Percentiles rank a stretch among this genome's conserved stretches.
Evolutionary conservation across 257 asterid species (phyloP).

Genomic region (Parsonsia alboflavescens): DNA sequence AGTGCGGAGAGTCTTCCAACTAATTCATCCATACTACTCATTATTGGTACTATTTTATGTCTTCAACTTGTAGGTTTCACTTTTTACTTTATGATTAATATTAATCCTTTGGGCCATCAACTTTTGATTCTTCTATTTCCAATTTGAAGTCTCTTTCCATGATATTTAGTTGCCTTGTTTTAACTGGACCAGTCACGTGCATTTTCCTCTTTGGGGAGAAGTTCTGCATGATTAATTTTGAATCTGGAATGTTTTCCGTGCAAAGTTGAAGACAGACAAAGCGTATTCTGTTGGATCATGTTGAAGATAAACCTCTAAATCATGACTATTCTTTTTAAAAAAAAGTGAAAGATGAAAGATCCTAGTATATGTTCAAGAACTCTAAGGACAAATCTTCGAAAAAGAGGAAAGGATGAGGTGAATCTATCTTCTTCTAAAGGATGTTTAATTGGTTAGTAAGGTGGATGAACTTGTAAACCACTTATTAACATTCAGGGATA

Average conservation of each 20-base stretch:
- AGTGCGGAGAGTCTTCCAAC: slow-evolving; percentile 27
- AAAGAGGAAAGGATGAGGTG: neutral
- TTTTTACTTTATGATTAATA: no score
- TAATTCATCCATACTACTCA: slow-evolving; percentile 16
- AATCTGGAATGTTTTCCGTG: no score
- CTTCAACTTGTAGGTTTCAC: neutral
- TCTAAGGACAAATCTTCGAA: neutral
- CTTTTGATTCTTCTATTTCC: neutral
- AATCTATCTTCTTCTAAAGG: neutral
- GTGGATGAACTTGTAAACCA: neutral
- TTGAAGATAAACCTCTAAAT: neutral
- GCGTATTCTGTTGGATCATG: neutral
- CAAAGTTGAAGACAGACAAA: neutral
- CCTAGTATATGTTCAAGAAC: neutral
- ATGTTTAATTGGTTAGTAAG: neutral
- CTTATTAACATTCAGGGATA: neutral
- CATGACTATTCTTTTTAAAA: neutral
- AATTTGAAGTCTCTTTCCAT: neutral
- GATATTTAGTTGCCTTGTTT: neutral
- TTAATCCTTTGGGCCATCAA: neutral
- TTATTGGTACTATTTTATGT: neutral
- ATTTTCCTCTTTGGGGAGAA: neutral
- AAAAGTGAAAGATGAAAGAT: neutral
- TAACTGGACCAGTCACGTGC: neutral
- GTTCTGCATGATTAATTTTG: no score